Evolutionary conservation across 2,329 filamentous ascomycete genomes (phyloP).

Genomic region (Xylariaceae sp.): DNA sequence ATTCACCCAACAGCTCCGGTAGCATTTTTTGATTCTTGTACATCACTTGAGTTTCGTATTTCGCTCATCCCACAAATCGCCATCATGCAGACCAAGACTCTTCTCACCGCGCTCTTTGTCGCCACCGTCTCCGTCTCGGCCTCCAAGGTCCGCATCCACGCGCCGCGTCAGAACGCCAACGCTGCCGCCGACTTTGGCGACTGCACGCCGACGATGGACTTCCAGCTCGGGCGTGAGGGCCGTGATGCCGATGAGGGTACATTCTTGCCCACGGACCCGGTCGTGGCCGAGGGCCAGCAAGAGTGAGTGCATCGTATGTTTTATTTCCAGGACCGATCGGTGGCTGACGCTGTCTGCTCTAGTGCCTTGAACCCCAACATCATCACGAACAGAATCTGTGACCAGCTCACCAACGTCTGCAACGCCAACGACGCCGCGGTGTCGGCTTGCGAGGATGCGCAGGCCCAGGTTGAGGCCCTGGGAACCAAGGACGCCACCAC

Average conservation of each 20-base stretch:
- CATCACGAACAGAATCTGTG: slow-evolving; percentile 59
- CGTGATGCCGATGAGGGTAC: slow-evolving; percentile 50
- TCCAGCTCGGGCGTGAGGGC: slow-evolving; percentile 48
- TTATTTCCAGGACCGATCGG: too few species aligned
- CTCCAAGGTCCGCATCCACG: slow-evolving; percentile 7
- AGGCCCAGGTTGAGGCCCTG: slow-evolving; percentile 45
- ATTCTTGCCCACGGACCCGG: slow-evolving; percentile 53
- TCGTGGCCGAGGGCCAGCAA: slow-evolving; percentile 50
- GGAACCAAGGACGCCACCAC: slow-evolving; percentile 45
- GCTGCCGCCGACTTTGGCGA: slow-evolving; percentile 42
- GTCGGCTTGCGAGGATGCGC: slow-evolving; percentile 40
- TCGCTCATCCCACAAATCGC: neutral
- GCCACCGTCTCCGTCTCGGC: slow-evolving; percentile 6
- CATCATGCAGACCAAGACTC: slow-evolving; percentile 16
- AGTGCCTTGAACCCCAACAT: slow-evolving; percentile 57
- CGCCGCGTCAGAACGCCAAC: slow-evolving; percentile 11
- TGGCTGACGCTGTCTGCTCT: too few species aligned
- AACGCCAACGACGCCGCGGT: slow-evolving; percentile 52
- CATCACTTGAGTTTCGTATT: neutral
- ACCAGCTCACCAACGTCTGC: slow-evolving; percentile 58
- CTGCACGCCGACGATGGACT: slow-evolving; percentile 50
- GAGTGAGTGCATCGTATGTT: slow-evolving; percentile 19
- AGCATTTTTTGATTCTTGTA: slow-evolving; percentile 13
- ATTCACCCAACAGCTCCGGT: slow-evolving; percentile 11
- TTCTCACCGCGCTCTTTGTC: slow-evolving; percentile 15